A percentile compares a stretch with the other conserved stretches of the same genome.
Conservation (phyloP, 2,329 filamentous ascomycete genomes). For the Pseudogymnoascus sp. region DNA sequence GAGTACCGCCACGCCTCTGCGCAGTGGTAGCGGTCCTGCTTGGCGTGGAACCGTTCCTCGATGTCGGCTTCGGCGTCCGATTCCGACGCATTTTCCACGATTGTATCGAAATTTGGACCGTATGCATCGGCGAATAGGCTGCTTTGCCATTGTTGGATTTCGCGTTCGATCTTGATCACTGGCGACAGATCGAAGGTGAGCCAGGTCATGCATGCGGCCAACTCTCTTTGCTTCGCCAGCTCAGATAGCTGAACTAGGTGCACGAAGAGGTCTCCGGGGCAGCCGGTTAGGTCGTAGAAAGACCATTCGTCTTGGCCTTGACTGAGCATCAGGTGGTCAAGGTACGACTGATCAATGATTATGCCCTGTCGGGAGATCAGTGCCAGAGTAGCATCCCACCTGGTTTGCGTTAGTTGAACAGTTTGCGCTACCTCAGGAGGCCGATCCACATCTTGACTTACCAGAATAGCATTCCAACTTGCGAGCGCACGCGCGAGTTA, state of each 20-base stretch:
- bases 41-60: constrained; percentile 5
- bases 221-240: constrained; percentile 29
- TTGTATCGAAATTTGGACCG: neutral
- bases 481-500: constrained; percentile 26
- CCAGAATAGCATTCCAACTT: constrained; percentile 32
- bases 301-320: constrained; percentile 25
- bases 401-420: constrained; percentile 3
- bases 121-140: constrained; percentile 2
- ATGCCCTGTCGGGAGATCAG: constrained; percentile 29
- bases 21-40: constrained; percentile 30
- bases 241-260: constrained; percentile 28
- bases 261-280: constrained; percentile 28
- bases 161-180: constrained; percentile 21
- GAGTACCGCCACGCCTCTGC: constrained; percentile 33
- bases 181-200: constrained; percentile 26
- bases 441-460: neutral
- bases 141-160: constrained; percentile 21
- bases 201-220: constrained; percentile 30
- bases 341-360: constrained; percentile 25
- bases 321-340: constrained; percentile 21
- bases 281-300: constrained; percentile 33
- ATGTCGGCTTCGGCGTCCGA: constrained; percentile 15
- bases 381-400: constrained; percentile 32
- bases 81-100: neutral
- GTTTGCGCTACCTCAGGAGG: neutral